Evolutionary conservation across 1,284 basidiomycete species (phyloP).

Genomic region (Rhodofomes roseus): DNA sequence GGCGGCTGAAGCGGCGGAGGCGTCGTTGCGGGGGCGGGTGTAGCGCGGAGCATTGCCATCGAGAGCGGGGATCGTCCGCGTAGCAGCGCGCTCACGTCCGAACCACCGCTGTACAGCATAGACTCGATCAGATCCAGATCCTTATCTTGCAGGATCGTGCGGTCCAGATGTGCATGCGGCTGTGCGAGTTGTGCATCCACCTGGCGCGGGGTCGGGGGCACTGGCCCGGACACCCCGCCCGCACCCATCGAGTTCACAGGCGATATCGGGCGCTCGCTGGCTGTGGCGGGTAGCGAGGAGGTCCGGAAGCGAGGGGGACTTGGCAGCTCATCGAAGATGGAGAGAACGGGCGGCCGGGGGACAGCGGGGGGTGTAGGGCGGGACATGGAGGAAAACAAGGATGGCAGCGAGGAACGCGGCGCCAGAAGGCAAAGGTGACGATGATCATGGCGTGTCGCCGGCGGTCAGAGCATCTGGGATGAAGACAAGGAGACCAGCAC

Average conservation of each 20-base stretch:
- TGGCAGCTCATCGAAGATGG: background rate
- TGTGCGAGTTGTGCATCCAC: conserved; percentile 11
- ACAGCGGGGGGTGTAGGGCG: background rate
- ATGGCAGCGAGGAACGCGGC: background rate
- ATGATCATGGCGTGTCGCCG: conserved; percentile 2
- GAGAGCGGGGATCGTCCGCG: background rate
- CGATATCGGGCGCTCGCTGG: conserved; percentile 22
- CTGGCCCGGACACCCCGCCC: conserved; percentile 6
- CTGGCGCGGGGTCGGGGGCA: conserved; percentile 13
- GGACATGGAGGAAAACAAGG: conserved; percentile 1
- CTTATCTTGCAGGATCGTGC: conserved; percentile 53
- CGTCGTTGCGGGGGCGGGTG: background rate
- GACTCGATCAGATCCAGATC: conserved; percentile 20
- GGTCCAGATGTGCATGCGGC: conserved; percentile 28
- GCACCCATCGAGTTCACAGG: conserved; percentile 20
- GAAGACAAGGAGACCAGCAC: background rate
- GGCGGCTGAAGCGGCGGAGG: conserved; percentile 60
- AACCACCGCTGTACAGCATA: background rate
- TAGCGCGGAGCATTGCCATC: background rate
- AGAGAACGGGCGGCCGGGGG: background rate
- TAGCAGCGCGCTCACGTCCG: background rate
- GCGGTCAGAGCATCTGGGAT: conserved; percentile 1
- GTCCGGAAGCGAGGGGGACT: background rate
- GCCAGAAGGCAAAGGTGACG: background rate
- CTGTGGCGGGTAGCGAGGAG: background rate